Base-by-base conservation (phyloP, 1,284 basidiomycete genomes). In the Malassezia arunalokei region DNA sequence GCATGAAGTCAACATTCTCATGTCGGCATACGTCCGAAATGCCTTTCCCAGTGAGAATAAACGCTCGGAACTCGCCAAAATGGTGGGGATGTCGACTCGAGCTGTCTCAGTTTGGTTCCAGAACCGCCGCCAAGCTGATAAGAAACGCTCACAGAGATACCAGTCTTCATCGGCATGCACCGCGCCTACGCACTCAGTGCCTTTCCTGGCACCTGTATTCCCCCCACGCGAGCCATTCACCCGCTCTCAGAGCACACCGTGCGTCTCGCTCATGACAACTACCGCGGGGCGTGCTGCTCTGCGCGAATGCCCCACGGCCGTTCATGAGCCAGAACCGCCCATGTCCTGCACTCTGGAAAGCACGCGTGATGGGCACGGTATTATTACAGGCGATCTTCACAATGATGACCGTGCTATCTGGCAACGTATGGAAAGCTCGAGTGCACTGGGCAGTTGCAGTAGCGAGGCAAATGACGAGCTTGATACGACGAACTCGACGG, bases 61-160 rank as follows among this genome's bases (percentile, higher is more conserved):
- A 28, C 66, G 68, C 27, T 59, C 62, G 41, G 52, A 49, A 35
- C 62, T 71, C 14, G 66, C 66, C 32, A 50, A 55, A 11, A 45
- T 49, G 31, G 57, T 68, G 15, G 60, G 60, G 44, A 71, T 71
- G 68, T 62, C 61, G 3, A 57, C 60, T 12, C 47, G 64, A 2
- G 53, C 53, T 31, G 64, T 71, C 6, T 68, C 66, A 11, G 63
- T 71, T 11, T 71, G 68, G 68, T 71, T 71, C 51, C 68, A 71
- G 51, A 71, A 71, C 53, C 53, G 66, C 17, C 43, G 68, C 24
- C 68, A 71, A 40, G 66, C 68, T n/a, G 65, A 68, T 30, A 68
- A 68, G 63, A 71, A 71, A 50, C 53, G 68, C n/a, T 66, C 68
- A 5, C 53, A 57, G 40, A 55, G 68, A 9, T 71, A 60, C 40